phyloP scores from a whole-genome alignment of 352 stramenopile species.

The Globisporangium polare region DNA sequence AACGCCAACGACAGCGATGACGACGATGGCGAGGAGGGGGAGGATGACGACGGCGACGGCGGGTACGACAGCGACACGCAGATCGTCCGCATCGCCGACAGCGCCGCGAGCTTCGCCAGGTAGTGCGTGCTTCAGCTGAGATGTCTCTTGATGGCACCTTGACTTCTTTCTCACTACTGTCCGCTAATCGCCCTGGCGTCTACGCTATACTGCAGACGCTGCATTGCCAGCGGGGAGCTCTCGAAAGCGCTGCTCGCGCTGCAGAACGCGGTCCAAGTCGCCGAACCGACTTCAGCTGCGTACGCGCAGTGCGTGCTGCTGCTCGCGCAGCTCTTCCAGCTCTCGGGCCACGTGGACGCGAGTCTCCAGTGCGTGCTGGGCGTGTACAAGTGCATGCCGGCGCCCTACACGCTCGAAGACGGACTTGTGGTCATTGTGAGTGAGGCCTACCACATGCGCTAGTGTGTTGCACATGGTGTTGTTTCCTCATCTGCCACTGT shows the following conservation, averaged over 20 bases:
- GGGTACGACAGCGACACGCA: slow-evolving; percentile 14
- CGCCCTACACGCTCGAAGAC: slow-evolving; percentile 36
- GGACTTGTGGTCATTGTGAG: slow-evolving; percentile 45
- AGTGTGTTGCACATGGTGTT: too few species aligned
- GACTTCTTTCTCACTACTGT: too few species aligned
- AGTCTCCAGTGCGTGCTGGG: slow-evolving; percentile 35
- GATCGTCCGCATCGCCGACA: slow-evolving; percentile 19
- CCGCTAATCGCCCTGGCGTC: too few species aligned
- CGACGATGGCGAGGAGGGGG: too few species aligned
- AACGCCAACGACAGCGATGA: not conserved
- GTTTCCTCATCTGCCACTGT: not conserved
- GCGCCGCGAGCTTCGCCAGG: slow-evolving; percentile 24
- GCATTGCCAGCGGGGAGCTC: slow-evolving; percentile 36
- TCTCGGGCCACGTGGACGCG: slow-evolving; percentile 22
- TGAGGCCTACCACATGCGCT: not conserved
- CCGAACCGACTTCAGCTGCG: slow-evolving; percentile 18
- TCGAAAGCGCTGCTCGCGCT: slow-evolving; percentile 38
- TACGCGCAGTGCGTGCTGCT: slow-evolving; percentile 37
- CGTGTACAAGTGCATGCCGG: slow-evolving; percentile 42
- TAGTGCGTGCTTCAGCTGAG: slow-evolving; percentile 8
- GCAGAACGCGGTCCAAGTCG: slow-evolving; percentile 38
- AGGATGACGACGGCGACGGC: not conserved
- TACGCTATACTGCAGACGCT: slow-evolving; percentile 32
- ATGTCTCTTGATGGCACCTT: not conserved
- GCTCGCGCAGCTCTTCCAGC: slow-evolving; percentile 35